phyloP scores from a whole-genome alignment of 164 flowering plant genomes.

The Stephania japonica region DNA sequence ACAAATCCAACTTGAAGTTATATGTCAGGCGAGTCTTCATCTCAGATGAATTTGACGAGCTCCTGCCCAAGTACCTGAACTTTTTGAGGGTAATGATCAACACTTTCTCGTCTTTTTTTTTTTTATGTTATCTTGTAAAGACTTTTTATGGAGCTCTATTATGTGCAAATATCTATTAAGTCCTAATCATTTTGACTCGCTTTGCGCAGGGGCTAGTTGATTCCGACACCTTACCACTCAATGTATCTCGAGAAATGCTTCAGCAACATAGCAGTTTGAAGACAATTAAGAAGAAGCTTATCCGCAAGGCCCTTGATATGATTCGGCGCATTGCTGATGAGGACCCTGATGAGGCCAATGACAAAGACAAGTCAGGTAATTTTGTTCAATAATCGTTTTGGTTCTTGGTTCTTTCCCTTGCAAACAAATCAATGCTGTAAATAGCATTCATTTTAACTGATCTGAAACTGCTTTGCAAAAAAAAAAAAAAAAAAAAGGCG shows the following conservation, averaged over 20 bases:
- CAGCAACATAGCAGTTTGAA: constrained; percentile 93
- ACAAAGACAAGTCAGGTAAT: constrained; percentile 71
- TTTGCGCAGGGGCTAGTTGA: constrained; percentile 89
- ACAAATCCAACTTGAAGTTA: constrained; percentile 84
- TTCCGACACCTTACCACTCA: constrained; percentile 91
- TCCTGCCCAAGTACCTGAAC: constrained; percentile 87
- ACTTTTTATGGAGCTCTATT: neutral
- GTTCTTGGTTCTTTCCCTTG: neutral
- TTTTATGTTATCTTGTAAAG: neutral
- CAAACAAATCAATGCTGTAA: neutral
- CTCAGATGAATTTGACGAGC: constrained; percentile 96
- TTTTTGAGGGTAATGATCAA: constrained; percentile 58
- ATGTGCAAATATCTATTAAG: neutral
- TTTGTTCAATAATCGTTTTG: neutral
- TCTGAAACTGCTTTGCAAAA: neutral
- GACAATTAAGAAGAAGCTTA: constrained; percentile 94
- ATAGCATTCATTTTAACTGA: neutral
- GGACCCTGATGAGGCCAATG: constrained; percentile 83
- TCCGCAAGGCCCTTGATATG: constrained; percentile 96
- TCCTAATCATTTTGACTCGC: neutral
- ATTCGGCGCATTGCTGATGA: constrained; percentile 89
- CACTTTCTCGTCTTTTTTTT: neutral
- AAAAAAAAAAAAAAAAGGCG: no score
- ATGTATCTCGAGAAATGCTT: constrained; percentile 97
- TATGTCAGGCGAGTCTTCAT: constrained; percentile 94